Evolutionary conservation across 2,329 filamentous ascomycete genomes (phyloP).

Genomic region (Aureobasidium sp.): DNA sequence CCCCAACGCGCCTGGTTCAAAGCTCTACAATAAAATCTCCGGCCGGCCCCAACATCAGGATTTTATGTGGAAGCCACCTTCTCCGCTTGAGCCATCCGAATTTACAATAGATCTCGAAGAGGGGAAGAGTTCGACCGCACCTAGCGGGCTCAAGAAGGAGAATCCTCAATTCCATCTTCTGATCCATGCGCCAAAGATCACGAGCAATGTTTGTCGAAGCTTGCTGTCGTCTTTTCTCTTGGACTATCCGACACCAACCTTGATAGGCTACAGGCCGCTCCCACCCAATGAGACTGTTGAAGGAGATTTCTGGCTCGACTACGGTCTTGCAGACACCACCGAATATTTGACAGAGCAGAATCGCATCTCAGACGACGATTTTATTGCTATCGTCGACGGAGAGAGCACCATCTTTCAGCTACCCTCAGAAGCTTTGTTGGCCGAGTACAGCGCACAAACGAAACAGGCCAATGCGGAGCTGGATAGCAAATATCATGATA

Average conservation of each 20-base stretch:
- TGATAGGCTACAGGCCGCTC: neutral
- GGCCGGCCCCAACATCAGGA: neutral
- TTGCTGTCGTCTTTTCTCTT: slow-evolving; percentile 1
- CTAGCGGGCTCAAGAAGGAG: slow-evolving; percentile 3
- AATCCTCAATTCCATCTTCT: slow-evolving; percentile 10
- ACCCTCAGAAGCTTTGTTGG: neutral
- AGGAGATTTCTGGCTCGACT: slow-evolving; percentile 8
- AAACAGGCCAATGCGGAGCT: neutral
- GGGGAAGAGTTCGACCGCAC: neutral
- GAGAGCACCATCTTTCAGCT: slow-evolving; percentile 7
- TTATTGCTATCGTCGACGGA: slow-evolving; percentile 4
- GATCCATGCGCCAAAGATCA: slow-evolving; percentile 10
- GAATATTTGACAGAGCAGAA: neutral
- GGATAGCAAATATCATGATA: neutral
- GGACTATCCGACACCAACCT: slow-evolving; percentile 7
- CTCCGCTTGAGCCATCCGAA: neutral
- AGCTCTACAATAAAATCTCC: slow-evolving; percentile 8
- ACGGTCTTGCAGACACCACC: neutral
- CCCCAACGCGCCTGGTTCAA: neutral
- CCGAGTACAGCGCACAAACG: neutral
- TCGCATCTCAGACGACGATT: neutral
- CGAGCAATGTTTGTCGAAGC: slow-evolving; percentile 4
- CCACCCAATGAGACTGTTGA: neutral
- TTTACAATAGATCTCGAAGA: neutral
- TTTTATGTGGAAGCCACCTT: slow-evolving; percentile 5